phyloP scores from a whole-genome alignment of 2,329 filamentous ascomycete species.

The Penicillium sp. region DNA sequence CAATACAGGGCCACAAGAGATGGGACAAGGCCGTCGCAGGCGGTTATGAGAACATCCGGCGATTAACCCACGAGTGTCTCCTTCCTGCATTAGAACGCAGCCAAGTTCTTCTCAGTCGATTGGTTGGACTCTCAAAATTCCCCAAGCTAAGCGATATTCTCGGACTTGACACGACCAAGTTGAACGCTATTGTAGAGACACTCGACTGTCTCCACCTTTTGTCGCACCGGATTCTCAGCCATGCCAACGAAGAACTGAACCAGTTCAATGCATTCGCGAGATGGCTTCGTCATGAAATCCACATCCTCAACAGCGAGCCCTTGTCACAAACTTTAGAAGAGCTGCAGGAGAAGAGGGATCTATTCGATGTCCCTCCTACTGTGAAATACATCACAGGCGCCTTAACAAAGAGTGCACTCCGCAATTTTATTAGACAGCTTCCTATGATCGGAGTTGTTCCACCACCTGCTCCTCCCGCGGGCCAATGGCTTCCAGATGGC shows the following conservation, averaged over 20 bases:
- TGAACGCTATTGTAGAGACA: slow-evolving; percentile 65
- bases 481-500: slow-evolving; percentile 43
- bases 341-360: slow-evolving; percentile 72
- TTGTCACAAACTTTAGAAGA: slow-evolving; percentile 65
- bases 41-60: slow-evolving; percentile 75
- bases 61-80: slow-evolving; percentile 81
- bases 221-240: slow-evolving; percentile 70
- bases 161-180: slow-evolving; percentile 64
- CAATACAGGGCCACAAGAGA: slow-evolving; percentile 75
- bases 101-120: slow-evolving; percentile 75
- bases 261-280: slow-evolving; percentile 76
- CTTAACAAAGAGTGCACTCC: slow-evolving; percentile 66
- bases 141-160: slow-evolving; percentile 67
- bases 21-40: slow-evolving; percentile 87
- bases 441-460: slow-evolving; percentile 35
- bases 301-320: slow-evolving; percentile 68
- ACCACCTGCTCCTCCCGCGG: slow-evolving; percentile 42
- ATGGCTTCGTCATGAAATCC: slow-evolving; percentile 84
- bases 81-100: slow-evolving; percentile 84
- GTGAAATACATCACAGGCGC: slow-evolving; percentile 75
- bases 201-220: slow-evolving; percentile 74
- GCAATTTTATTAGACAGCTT: slow-evolving; percentile 53
- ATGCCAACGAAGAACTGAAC: slow-evolving; percentile 73
- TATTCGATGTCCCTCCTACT: slow-evolving; percentile 71
- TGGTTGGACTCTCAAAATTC: slow-evolving; percentile 81